Evolutionary conservation across 805 yeast species (phyloP).

Genomic region (Priceomyces carsonii): DNA sequence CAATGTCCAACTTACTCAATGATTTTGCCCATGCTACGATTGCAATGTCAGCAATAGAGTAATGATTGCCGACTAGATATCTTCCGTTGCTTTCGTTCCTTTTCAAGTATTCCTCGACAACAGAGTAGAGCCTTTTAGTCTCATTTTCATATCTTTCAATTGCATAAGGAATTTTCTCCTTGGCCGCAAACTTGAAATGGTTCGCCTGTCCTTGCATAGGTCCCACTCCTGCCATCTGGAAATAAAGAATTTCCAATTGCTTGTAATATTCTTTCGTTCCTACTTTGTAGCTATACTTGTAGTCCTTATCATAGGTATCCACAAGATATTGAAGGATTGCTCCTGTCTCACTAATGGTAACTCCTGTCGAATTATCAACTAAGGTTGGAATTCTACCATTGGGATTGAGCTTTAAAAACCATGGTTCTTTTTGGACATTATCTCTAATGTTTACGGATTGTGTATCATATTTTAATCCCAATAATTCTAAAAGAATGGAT

Average conservation of each 20-base stretch:
- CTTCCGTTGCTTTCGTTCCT: constrained; percentile 44
- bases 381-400: constrained; percentile 66
- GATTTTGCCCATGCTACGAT: constrained; percentile 46
- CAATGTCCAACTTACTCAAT: constrained; percentile 22
- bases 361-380: constrained; percentile 42
- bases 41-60: constrained; percentile 60
- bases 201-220: constrained; percentile 65
- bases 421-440: constrained; percentile 53
- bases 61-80: constrained; percentile 59
- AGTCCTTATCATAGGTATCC: constrained; percentile 59
- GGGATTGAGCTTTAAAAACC: constrained; percentile 59
- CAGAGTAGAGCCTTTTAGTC: constrained; percentile 53
- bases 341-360: constrained; percentile 56
- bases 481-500: constrained; percentile 39
- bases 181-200: constrained; percentile 47
- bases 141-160: constrained; percentile 53
- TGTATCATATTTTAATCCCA: constrained; percentile 43
- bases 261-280: constrained; percentile 49
- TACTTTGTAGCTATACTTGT: constrained; percentile 41
- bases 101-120: constrained; percentile 50
- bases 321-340: constrained; percentile 62
- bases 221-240: constrained; percentile 54
- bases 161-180: constrained; percentile 55
- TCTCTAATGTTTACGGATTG: constrained; percentile 41
- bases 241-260: constrained; percentile 52